A percentile compares a stretch with the other conserved stretches of the same genome.
Conservation (phyloP, 345 rosid genomes). For the Eucalyptus marginata region DNA sequence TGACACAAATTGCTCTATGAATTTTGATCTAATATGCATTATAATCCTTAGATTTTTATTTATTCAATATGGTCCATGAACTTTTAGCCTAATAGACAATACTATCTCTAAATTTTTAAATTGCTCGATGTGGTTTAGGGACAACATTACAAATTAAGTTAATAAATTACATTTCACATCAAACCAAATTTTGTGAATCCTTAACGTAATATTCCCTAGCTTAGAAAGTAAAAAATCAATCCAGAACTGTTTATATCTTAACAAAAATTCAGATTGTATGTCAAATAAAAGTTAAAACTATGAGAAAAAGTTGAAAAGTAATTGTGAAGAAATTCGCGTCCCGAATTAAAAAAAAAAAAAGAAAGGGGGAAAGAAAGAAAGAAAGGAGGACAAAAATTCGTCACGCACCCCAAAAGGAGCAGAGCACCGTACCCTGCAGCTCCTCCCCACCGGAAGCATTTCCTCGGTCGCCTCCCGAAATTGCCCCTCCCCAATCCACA, state of each 20-base stretch:
- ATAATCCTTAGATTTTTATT: accelerated
- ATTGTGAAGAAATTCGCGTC: not conserved
- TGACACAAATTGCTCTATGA: accelerated
- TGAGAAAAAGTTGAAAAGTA: not conserved
- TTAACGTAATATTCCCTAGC: accelerated
- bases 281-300: not conserved
- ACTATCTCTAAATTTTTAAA: accelerated
- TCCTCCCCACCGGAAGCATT: not conserved
- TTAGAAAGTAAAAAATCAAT: not conserved
- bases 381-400: too few relatives aligned
- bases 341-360: not conserved
- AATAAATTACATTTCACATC: accelerated
- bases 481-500: not conserved
- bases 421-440: not conserved
- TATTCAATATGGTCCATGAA: accelerated
- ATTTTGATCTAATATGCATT: accelerated
- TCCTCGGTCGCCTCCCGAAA: not conserved
- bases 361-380: not conserved
- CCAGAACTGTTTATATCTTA: not conserved
- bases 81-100: accelerated
- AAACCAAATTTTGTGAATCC: accelerated
- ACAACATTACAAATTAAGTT: accelerated
- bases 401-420: too few relatives aligned
- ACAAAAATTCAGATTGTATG: not conserved
- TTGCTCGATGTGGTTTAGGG: accelerated